Conservation (phyloP, 805 yeast genomes). For the Danielozyma ontarioensis region DNA sequence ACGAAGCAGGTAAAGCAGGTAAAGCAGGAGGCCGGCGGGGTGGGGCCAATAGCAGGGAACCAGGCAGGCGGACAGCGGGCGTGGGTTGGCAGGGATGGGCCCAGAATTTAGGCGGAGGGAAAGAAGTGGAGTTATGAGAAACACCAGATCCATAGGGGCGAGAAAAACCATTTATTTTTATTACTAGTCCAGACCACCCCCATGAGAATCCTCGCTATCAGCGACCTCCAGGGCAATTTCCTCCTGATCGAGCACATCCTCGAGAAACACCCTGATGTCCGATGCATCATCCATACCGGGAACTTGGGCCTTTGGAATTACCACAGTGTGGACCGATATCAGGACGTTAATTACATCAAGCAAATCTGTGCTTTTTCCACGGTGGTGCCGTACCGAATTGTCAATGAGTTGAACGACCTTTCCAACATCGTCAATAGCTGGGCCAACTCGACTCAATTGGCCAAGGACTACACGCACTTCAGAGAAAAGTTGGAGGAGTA, state of each 20-base stretch:
- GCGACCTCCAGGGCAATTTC: constrained; percentile 28
- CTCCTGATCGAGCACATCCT: constrained; percentile 10
- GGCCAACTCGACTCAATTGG: background rate
- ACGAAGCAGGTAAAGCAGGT: no score
- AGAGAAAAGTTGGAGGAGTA: constrained; percentile 5
- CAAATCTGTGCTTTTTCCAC: constrained; percentile 67
- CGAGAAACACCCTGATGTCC: constrained; percentile 12
- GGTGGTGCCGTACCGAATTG: constrained; percentile 43
- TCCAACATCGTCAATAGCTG: constrained; percentile 30
- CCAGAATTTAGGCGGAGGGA: no score
- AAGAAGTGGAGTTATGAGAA: no score
- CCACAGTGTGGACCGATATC: constrained; percentile 46
- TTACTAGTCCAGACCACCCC: background rate
- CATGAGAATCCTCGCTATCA: constrained; percentile 14
- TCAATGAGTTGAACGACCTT: constrained; percentile 48
- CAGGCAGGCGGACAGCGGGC: no score
- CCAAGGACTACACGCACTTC: constrained; percentile 6
- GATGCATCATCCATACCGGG: constrained; percentile 73
- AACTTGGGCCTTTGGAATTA: constrained; percentile 72
- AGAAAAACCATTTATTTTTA: background rate
- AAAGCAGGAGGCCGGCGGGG: no score
- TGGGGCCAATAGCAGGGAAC: no score
- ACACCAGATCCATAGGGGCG: background rate
- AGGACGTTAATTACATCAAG: constrained; percentile 51
- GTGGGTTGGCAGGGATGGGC: no score